Percentiles rank a stretch among this genome's conserved stretches.
phyloP scores from a whole-genome alignment of 2,329 filamentous ascomycete genomes.

The Emmonsiellopsis sp. region DNA sequence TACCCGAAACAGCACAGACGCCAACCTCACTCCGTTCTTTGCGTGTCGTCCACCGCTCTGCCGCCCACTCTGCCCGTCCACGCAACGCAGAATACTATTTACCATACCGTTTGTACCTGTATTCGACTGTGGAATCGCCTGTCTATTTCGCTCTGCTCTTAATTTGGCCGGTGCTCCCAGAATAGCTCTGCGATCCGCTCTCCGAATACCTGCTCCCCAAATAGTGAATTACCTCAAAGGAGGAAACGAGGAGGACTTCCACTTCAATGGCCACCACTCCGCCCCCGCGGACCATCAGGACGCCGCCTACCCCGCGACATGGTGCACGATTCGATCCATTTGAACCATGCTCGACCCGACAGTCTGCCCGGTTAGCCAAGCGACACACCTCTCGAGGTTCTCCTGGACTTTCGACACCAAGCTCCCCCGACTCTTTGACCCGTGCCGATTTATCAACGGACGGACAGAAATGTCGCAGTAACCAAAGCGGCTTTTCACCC shows the following conservation, averaged over 20 bases:
- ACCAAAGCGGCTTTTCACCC: constrained; percentile 20
- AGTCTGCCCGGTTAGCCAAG: constrained; percentile 31
- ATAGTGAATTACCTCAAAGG: background rate
- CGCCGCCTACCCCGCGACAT: constrained; percentile 38
- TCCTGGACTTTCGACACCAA: constrained; percentile 22
- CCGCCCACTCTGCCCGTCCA: background rate
- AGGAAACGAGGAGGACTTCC: background rate
- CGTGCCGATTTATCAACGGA: constrained; percentile 10
- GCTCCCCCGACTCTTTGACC: constrained; percentile 15
- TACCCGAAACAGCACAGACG: background rate
- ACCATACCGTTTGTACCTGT: no score
- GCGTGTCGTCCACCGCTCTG: background rate
- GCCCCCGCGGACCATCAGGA: constrained; percentile 30
- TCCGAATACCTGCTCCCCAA: background rate
- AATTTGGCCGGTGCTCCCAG: background rate
- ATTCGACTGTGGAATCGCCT: no score
- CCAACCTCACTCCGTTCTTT: background rate
- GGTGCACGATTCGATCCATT: constrained; percentile 36
- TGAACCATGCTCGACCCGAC: constrained; percentile 31
- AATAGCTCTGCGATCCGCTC: background rate
- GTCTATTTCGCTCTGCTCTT: no score
- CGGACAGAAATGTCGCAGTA: constrained; percentile 14
- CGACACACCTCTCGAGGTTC: constrained; percentile 21
- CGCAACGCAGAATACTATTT: background rate
- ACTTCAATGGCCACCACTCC: constrained; percentile 36